Conservation (phyloP, 495 filamentous ascomycete genomes). For the Neurospora sp. region DNA sequence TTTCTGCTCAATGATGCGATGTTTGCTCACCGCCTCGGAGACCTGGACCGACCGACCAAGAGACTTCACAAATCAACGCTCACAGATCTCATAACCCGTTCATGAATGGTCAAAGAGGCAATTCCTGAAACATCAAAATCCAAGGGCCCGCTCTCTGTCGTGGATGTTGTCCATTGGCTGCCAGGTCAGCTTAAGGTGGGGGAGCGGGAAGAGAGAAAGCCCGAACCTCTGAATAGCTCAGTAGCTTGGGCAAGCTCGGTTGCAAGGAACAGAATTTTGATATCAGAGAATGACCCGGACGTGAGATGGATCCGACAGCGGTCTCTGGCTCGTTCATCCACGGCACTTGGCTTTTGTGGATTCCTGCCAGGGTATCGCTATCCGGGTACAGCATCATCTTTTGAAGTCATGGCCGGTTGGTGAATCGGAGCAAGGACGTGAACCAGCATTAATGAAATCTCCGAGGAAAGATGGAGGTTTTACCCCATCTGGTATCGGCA, state of each 20-base stretch:
- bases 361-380: neutral
- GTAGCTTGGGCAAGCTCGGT: neutral
- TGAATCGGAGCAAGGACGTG: neutral
- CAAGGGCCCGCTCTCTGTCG: conserved; percentile 3
- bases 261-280: neutral
- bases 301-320: neutral
- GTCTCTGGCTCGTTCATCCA: neutral
- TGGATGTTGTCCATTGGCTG: conserved; percentile 6
- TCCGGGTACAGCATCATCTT: neutral
- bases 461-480: neutral
- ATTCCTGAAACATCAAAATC: conserved; percentile 9
- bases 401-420: neutral
- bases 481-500: neutral
- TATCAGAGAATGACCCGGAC: neutral
- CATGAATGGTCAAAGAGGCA: neutral
- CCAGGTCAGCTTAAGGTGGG: neutral
- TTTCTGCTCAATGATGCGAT: neutral
- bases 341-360: neutral
- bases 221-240: neutral
- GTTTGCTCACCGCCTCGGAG: neutral
- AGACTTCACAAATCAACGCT: too few relatives aligned
- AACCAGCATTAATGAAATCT: neutral
- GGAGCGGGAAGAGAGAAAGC: neutral
- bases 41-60: too few relatives aligned
- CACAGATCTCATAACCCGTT: too few relatives aligned